Percentiles rank a stretch among this genome's conserved stretches.
Evolutionary conservation across 2,329 filamentous ascomycete species (phyloP).

Genomic region (Microcyclosporella mali): DNA sequence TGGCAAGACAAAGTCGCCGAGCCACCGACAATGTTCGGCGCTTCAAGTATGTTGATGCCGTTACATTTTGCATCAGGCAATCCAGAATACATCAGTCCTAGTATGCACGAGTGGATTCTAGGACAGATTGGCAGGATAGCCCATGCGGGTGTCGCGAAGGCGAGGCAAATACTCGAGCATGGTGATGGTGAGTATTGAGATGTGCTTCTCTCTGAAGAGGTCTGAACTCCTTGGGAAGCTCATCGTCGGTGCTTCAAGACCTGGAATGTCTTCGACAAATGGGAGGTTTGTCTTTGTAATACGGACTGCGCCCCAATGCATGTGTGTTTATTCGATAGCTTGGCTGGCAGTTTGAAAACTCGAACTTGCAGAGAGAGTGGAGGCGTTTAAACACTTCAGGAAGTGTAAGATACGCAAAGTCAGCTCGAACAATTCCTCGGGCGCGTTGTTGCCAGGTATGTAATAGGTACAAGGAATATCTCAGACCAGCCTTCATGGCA

Average conservation of each 20-base stretch:
- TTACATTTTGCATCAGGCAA: slow-evolving; percentile 6
- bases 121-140: not conserved
- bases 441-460: too few relatives aligned
- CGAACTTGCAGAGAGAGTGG: too few relatives aligned
- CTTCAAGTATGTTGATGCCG: slow-evolving; percentile 7
- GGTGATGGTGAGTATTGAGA: not conserved
- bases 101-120: slow-evolving; percentile 6
- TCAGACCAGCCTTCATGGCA: too few relatives aligned
- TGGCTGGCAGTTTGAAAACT: too few relatives aligned
- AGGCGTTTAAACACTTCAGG: too few relatives aligned
- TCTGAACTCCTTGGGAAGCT: not conserved
- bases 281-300: not conserved
- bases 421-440: too few relatives aligned
- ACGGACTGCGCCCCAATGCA: too few relatives aligned
- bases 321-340: too few relatives aligned
- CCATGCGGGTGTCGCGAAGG: not conserved
- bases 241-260: too few relatives aligned
- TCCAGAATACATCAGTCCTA: slow-evolving; percentile 1
- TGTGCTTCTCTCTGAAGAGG: too few relatives aligned
- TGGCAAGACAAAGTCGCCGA: not conserved
- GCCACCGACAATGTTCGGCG: slow-evolving; percentile 6
- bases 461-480: too few relatives aligned
- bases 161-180: not conserved
- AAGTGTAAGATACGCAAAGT: too few relatives aligned
- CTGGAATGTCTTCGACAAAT: not conserved